Evolutionary conservation across 225 moss, liverwort and hornwort species (phyloP).

Genomic region (Marchantia paleacea): DNA sequence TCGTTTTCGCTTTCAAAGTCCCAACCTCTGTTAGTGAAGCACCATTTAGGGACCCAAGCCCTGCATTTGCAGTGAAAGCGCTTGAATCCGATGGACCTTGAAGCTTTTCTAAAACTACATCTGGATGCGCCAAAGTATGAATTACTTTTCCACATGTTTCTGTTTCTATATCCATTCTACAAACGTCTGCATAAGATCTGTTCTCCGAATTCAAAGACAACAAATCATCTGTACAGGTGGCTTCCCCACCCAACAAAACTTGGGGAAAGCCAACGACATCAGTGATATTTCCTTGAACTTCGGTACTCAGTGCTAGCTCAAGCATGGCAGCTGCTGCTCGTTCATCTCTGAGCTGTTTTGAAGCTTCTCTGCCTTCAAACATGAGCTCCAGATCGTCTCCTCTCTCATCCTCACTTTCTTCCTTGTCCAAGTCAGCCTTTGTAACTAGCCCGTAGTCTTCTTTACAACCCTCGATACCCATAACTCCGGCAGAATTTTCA

Average conservation of each 20-base stretch:
- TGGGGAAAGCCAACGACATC: neutral
- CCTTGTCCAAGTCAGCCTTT: constrained; percentile 46
- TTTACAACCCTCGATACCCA: constrained; percentile 36
- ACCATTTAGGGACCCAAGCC: constrained; percentile 48
- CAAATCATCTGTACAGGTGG: neutral
- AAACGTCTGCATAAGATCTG: constrained; percentile 4
- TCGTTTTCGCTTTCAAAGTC: neutral
- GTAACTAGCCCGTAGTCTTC: constrained; percentile 31
- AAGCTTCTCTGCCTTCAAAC: constrained; percentile 83
- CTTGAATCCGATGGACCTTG: constrained; percentile 46
- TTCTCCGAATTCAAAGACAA: neutral
- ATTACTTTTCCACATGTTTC: neutral
- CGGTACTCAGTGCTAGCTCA: neutral
- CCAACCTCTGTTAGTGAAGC: constrained; percentile 14
- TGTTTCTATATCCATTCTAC: constrained; percentile 4
- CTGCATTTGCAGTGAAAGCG: constrained; percentile 44
- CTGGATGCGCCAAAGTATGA: constrained; percentile 28
- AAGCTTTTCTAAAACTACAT: constrained; percentile 43
- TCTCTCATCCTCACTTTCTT: constrained; percentile 74
- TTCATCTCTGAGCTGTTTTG: constrained; percentile 54
- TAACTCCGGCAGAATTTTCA: constrained; percentile 44
- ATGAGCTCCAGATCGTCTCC: constrained; percentile 67
- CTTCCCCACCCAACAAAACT: neutral
- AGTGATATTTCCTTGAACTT: neutral
- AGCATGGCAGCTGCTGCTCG: constrained; percentile 6